Evolutionary conservation across 371 early-diverging fungal species (phyloP).

Genomic region (Mortierella sp.): DNA sequence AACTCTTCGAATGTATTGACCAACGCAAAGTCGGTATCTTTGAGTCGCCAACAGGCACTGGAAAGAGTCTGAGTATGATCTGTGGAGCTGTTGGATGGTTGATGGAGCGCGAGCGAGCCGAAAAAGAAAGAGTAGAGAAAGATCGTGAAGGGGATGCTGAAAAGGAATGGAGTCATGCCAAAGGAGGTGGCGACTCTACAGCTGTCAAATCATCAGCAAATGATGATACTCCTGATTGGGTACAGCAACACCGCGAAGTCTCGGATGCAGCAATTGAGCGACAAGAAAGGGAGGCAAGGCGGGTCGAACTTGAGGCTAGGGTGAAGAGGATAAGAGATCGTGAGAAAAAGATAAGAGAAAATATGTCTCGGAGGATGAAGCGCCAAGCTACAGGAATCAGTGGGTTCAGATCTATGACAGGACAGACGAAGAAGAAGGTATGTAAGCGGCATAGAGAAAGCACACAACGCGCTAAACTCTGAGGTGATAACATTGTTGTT

Average conservation of each 20-base stretch:
- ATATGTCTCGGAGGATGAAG: conserved; percentile 30
- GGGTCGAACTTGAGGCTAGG: conserved; percentile 34
- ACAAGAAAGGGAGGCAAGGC: conserved; percentile 30
- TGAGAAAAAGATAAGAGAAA: conserved; percentile 46
- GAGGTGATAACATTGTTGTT: not conserved
- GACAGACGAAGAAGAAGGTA: conserved; percentile 35
- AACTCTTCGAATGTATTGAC: conserved; percentile 76
- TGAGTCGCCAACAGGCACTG: conserved; percentile 95
- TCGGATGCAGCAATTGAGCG: conserved; percentile 28
- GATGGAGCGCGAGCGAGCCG: conserved; percentile 57
- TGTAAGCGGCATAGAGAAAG: not conserved
- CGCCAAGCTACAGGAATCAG: conserved; percentile 21
- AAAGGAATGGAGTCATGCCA: not conserved
- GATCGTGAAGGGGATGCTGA: conserved; percentile 5
- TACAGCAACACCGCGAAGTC: conserved; percentile 36
- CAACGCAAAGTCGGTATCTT: conserved; percentile 83
- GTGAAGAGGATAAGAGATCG: conserved; percentile 40
- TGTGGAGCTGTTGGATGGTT: conserved; percentile 91
- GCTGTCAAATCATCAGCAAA: not conserved
- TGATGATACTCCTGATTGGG: conserved; percentile 44
- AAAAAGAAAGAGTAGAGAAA: conserved; percentile 21
- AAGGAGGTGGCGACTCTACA: not conserved
- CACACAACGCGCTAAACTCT: not conserved
- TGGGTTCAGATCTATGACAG: conserved; percentile 8
- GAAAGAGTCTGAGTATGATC: conserved; percentile 89